Evolutionary conservation across 768 basidiomycete species (phyloP).

Genomic region (Mycena venus): DNA sequence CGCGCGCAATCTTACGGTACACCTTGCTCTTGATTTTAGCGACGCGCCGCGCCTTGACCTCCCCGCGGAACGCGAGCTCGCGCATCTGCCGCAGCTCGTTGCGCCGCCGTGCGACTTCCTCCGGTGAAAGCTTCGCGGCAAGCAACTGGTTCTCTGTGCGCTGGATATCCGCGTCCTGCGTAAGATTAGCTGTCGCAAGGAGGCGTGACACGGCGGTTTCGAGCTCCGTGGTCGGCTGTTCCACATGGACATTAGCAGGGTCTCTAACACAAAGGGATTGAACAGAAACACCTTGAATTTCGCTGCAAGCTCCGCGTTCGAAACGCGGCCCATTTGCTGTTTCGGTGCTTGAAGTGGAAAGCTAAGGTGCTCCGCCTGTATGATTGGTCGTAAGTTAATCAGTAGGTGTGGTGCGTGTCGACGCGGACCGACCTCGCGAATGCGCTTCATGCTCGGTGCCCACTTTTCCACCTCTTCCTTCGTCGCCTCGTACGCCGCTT

Average conservation of each 20-base stretch:
- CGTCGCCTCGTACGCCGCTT: conserved; percentile 95
- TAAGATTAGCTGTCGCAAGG: conserved; percentile 81
- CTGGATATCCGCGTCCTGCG: conserved; percentile 81
- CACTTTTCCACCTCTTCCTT: conserved; percentile 95
- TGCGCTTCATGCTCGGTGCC: conserved; percentile 91
- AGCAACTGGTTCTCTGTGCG: conserved; percentile 77
- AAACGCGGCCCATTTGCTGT: conserved; percentile 64
- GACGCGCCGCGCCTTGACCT: conserved; percentile 89
- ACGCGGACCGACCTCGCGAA: conserved; percentile 76
- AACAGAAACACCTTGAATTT: conserved; percentile 81
- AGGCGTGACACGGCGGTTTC: conserved; percentile 89
- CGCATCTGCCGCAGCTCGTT: conserved; percentile 89
- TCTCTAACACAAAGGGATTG: background rate
- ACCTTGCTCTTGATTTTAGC: conserved; percentile 97
- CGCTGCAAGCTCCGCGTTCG: conserved; percentile 81
- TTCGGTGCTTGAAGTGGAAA: conserved; percentile 81
- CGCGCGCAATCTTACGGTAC: conserved; percentile 87
- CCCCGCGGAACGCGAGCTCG: conserved; percentile 94
- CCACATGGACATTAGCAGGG: background rate
- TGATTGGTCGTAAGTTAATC: conserved; percentile 13
- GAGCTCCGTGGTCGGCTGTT: conserved; percentile 84
- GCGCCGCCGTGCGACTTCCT: conserved; percentile 88
- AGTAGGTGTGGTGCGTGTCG: background rate
- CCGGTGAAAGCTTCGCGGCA: conserved; percentile 84
- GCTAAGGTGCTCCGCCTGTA: conserved; percentile 86